Conservation (phyloP, 2,329 filamentous ascomycete species). For the Endoconidiophora polonica region DNA sequence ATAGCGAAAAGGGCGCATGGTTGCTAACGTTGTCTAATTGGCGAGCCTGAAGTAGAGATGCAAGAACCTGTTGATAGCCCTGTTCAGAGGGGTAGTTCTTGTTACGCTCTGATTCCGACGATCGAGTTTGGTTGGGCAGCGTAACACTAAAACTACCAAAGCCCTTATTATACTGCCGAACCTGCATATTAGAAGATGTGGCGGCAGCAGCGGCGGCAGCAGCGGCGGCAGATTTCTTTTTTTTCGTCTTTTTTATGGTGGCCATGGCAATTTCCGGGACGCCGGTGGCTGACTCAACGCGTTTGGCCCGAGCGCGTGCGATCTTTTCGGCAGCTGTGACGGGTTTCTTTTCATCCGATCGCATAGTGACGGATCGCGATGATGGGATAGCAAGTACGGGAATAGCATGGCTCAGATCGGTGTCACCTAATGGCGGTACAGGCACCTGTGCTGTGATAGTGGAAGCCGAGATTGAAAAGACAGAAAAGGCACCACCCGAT, state of each 20-base stretch:
- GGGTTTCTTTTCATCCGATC: too few relatives aligned
- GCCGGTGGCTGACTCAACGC: background rate
- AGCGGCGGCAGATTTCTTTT: constrained; percentile 4
- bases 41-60: constrained; percentile 6
- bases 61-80: constrained; percentile 9
- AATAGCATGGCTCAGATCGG: background rate
- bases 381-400: constrained; percentile 1
- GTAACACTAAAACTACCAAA: constrained; percentile 9
- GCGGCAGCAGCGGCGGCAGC: background rate
- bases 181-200: constrained; percentile 1
- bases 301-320: background rate
- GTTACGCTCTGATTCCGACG: background rate
- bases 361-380: background rate
- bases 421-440: constrained; percentile 4
- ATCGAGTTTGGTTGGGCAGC: background rate
- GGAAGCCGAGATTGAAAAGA: constrained; percentile 11
- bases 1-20: background rate
- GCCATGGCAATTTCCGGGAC: background rate
- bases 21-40: constrained; percentile 5
- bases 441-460: constrained; percentile 4
- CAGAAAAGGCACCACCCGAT: constrained; percentile 7
- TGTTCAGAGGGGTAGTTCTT: background rate
- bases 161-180: constrained; percentile 5
- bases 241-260: background rate
- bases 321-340: background rate